Evolutionary conservation across 257 asterid species (phyloP), one percentile per base, ranked within the genome.

Genomic region (Solanum stenotomum): DNA sequence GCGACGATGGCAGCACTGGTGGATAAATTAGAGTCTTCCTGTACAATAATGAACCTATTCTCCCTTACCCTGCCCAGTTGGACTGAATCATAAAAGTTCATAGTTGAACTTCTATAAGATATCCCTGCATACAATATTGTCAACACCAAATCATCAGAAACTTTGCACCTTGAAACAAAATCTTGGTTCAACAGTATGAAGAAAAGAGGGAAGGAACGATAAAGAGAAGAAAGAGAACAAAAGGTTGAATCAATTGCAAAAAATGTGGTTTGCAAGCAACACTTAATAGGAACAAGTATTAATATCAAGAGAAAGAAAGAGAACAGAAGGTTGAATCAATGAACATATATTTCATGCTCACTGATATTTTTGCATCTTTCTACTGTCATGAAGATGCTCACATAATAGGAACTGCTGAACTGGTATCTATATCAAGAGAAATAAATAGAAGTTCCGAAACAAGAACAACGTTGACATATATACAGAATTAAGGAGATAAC

Each of bases 61-160:
- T 86, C 90, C 40, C 22, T 82, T 56, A 63, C 25, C 44, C 70
- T 86, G 37, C 79, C 67, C 4, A 87, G 35, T 34, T 85, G 86
- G 33, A 81, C 49, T 34, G 91, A 31, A 29, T 89, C 83, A 74
- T 68, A 78, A 56, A 87, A 77, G 68, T 86, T 88, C 25, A 79
- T 49, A 49, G 88, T 52, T 15, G 91, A 63, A 87, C 85, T 72
- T 89, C 91, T 82, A 49, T 91, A 90, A 15, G 92, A 88, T 65
- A 92, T 89, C 74, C 94, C 94, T 92, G 94, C 82, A 78, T 72
- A 52, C 71, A 59, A 42, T 83, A 35, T 44, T 70, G n/a, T 6
- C 18, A 79, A 79, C 65, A 85, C 52, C 85, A 37, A 59, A 67
- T 33, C 49, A 86, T 75, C 77, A 67, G 68, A 22, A 76, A 37